phyloP scores from a whole-genome alignment of 768 basidiomycete species.

The Leccinum truebloodii region DNA sequence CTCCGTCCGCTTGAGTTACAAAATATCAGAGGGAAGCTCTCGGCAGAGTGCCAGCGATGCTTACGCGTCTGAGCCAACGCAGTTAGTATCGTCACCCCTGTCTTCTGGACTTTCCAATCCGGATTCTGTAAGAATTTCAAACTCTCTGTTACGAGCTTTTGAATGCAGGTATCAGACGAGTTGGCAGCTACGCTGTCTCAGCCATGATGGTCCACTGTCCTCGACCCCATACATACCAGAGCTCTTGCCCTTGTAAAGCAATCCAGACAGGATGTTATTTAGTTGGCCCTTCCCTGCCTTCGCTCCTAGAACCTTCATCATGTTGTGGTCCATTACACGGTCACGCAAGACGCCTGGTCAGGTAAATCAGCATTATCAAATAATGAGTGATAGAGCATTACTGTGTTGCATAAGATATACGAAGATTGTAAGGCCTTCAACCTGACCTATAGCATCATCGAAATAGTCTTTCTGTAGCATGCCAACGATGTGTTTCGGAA shows the following conservation, averaged over 20 bases:
- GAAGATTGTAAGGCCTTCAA: slow-evolving; percentile 28
- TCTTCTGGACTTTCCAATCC: slow-evolving; percentile 25
- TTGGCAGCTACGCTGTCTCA: not conserved
- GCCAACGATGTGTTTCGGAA: slow-evolving; percentile 14
- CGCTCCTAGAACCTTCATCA: slow-evolving; percentile 16
- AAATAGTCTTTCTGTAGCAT: slow-evolving; percentile 27
- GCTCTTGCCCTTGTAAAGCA: slow-evolving; percentile 17
- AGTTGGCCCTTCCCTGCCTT: slow-evolving; percentile 17
- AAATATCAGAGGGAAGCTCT: not conserved
- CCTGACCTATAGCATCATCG: slow-evolving; percentile 23
- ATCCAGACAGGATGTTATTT: slow-evolving; percentile 21
- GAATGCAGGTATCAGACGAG: not conserved
- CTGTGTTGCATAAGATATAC: slow-evolving; percentile 21
- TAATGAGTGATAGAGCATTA: slow-evolving; percentile 2
- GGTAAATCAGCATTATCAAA: not conserved
- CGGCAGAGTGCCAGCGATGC: not conserved
- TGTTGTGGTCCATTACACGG: slow-evolving; percentile 13
- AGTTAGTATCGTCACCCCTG: slow-evolving; percentile 23
- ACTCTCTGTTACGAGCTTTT: slow-evolving; percentile 13
- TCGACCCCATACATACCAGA: slow-evolving; percentile 4
- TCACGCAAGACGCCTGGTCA: slow-evolving; percentile 16
- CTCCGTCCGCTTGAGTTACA: not conserved
- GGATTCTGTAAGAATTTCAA: not conserved
- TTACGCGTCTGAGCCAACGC: slow-evolving; percentile 24
- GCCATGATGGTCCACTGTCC: not conserved